Percentiles rank a stretch among this genome's conserved stretches.
phyloP scores from a whole-genome alignment of 345 rosid genomes.

The Linum usitatissimum region DNA sequence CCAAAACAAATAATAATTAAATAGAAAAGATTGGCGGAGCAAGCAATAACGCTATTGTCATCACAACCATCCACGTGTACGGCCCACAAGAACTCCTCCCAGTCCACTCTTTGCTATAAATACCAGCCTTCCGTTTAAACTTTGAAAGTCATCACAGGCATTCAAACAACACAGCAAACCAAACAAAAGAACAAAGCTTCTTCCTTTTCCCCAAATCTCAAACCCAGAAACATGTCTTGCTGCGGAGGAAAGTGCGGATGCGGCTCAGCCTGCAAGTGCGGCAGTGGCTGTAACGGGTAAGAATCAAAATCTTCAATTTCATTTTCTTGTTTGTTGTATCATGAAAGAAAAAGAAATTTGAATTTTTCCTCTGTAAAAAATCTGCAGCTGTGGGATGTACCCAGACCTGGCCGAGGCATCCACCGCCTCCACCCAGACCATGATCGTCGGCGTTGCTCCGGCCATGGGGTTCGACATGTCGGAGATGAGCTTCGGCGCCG shows the following conservation, averaged over 20 bases:
- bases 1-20: background rate
- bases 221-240: constrained; percentile 3
- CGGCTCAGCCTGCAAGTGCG: constrained; percentile 4
- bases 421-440: constrained; percentile 6
- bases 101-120: constrained; percentile 13
- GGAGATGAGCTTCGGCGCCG: constrained; percentile 4
- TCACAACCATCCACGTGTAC: constrained; percentile 24
- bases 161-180: background rate
- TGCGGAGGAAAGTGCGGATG: background rate
- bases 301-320: background rate
- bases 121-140: background rate
- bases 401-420: constrained; percentile 14
- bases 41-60: background rate
- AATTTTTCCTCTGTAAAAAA: background rate
- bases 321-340: background rate
- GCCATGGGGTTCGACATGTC: constrained; percentile 8
- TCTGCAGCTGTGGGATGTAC: constrained; percentile 13
- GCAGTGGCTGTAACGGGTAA: constrained; percentile 7
- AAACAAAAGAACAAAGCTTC: background rate
- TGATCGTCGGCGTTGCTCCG: constrained; percentile 17
- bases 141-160: background rate
- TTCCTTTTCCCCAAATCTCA: background rate
- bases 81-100: constrained; percentile 5
- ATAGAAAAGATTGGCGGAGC: background rate
- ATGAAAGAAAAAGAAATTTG: too few relatives aligned